Evolutionary conservation across 441 rosid genomes (phyloP).

Genomic region (Mallotus repandus): DNA sequence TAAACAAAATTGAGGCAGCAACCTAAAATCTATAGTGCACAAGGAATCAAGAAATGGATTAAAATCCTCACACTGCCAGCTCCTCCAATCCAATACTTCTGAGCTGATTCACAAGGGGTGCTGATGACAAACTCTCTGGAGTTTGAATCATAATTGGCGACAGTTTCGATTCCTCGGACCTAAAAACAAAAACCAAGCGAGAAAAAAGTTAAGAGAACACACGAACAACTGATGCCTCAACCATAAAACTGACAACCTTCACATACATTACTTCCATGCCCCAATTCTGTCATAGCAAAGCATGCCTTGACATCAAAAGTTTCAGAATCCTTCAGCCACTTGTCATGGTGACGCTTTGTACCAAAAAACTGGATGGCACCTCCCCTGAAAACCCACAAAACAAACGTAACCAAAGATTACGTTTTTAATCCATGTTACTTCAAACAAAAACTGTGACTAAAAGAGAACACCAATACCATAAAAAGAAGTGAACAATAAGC

Average conservation of each 20-base stretch:
- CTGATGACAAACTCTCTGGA: conserved; percentile 78
- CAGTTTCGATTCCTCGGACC: conserved; percentile 94
- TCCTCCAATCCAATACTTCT: conserved; percentile 98
- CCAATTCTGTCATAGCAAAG: conserved; percentile 95
- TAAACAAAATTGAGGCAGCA: background rate
- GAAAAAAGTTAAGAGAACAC: background rate
- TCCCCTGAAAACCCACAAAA: conserved; percentile 51
- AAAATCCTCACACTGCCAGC: conserved; percentile 69
- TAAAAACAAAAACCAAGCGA: conserved; percentile 23
- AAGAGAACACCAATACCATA: conserved; percentile 54
- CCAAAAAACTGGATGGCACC: conserved; percentile 82
- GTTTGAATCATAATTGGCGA: conserved; percentile 72
- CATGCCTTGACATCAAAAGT: conserved; percentile 69
- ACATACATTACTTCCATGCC: conserved; percentile 98
- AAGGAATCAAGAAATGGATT: background rate
- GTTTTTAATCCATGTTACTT: background rate
- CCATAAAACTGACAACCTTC: conserved; percentile 18
- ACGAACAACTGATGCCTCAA: conserved; percentile 9
- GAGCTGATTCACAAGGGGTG: conserved; percentile 96
- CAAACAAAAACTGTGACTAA: background rate
- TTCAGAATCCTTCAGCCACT: conserved; percentile 81
- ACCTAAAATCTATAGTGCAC: background rate
- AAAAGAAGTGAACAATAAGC: conserved; percentile 76
- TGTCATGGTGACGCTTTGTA: conserved; percentile 79
- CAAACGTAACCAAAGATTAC: too few relatives aligned